Conservation (phyloP, 352 stramenopile genomes). For the Phytophthora agathidicida region DNA sequence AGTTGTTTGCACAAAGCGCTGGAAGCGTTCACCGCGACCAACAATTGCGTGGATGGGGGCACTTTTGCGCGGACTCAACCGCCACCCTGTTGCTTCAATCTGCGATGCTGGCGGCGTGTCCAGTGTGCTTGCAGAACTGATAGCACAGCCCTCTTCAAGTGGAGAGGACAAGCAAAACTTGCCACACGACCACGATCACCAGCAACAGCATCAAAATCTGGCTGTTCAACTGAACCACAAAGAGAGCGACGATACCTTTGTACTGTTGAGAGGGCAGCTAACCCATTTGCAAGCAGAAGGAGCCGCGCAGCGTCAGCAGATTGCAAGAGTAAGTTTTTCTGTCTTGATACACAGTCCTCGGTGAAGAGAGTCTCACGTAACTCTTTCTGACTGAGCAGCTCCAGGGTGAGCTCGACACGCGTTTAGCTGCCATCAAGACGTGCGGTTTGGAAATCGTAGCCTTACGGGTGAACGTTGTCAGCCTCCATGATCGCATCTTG, state of each 20-base stretch:
- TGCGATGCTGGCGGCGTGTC: slow-evolving; percentile 76
- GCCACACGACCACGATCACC: slow-evolving; percentile 2
- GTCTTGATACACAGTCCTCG: neutral
- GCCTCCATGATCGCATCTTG: neutral
- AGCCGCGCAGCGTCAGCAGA: slow-evolving; percentile 50
- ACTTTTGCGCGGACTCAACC: slow-evolving; percentile 70
- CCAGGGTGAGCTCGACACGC: slow-evolving; percentile 60
- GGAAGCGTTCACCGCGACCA: slow-evolving; percentile 32
- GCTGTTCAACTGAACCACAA: neutral
- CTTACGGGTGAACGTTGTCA: slow-evolving; percentile 41
- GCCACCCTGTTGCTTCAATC: slow-evolving; percentile 73
- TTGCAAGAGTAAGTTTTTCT: slow-evolving; percentile 37
- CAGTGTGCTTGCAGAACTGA: slow-evolving; percentile 47
- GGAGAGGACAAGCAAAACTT: neutral
- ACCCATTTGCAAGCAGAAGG: slow-evolving; percentile 55
- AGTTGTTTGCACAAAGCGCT: slow-evolving; percentile 76
- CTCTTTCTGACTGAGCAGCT: slow-evolving; percentile 40
- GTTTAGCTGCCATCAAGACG: slow-evolving; percentile 55
- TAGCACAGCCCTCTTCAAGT: slow-evolving; percentile 19
- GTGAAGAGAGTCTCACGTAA: slow-evolving; percentile 4
- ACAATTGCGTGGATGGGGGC: slow-evolving; percentile 67
- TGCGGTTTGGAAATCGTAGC: slow-evolving; percentile 72
- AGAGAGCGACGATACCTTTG: slow-evolving; percentile 1
- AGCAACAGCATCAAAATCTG: neutral
- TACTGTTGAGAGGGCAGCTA: slow-evolving; percentile 50